These are phyloP conservation scores for Salvia splendens DNA, from an alignment of 257 asterid species.

Conservation along the genomic window DNA sequence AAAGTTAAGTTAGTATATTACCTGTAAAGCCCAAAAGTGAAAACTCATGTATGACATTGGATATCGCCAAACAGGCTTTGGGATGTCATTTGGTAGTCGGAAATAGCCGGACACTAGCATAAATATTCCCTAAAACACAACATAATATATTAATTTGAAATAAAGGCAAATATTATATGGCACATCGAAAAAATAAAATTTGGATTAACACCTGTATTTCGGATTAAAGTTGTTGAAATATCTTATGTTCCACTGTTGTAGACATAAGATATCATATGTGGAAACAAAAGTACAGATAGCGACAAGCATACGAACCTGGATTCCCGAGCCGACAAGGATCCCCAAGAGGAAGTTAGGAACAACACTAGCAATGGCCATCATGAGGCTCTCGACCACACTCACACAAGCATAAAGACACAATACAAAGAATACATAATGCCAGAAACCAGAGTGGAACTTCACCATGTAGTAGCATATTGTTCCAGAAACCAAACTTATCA, in stretches of 20 bases:
- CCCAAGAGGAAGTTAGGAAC: conserved; percentile 95
- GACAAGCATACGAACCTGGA: conserved; percentile 53
- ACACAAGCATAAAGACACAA: conserved; percentile 78
- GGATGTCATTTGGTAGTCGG: conserved; percentile 92
- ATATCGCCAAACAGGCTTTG: conserved; percentile 87
- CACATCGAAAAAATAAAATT: neutral
- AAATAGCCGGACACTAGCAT: conserved; percentile 93
- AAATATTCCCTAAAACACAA: conserved; percentile 64
- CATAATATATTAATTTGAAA: too few species aligned
- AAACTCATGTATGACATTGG: conserved; percentile 95
- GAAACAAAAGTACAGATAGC: too few species aligned
- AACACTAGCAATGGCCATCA: conserved; percentile 94
- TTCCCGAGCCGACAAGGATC: conserved; percentile 85
- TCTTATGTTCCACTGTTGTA: too few species aligned
- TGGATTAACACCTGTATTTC: neutral
- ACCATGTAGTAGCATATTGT: conserved; percentile 95
- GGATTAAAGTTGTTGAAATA: too few species aligned
- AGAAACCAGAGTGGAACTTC: conserved; percentile 74
- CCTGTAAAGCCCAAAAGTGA: conserved; percentile 99
- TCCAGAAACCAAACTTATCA: conserved; percentile 74
- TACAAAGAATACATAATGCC: conserved; percentile 72
- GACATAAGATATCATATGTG: too few species aligned
- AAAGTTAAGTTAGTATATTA: conserved; percentile 20
- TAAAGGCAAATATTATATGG: neutral
- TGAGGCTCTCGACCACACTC: conserved; percentile 95